Evolutionary conservation across 1,284 basidiomycete genomes (phyloP).

Genomic region (Melampsora americana): DNA sequence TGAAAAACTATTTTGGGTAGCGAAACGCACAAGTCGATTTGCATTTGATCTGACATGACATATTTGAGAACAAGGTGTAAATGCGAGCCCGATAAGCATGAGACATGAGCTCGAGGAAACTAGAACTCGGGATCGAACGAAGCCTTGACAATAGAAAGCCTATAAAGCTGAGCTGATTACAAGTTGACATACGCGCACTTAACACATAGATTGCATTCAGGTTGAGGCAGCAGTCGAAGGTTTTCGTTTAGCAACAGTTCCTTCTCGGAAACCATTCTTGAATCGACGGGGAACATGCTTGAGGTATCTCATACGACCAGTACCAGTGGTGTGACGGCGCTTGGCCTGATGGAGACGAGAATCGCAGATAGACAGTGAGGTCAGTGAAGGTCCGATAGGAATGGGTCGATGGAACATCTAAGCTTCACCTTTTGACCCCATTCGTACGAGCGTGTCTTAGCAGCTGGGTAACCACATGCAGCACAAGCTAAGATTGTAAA

Average conservation of each 20-base stretch:
- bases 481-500: constrained; percentile 68
- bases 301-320: constrained; percentile 92
- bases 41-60: too few relatives aligned
- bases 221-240: constrained; percentile 5
- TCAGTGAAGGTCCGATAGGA: neutral
- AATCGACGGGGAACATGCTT: constrained; percentile 82
- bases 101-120: too few relatives aligned
- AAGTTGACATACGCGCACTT: neutral
- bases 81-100: too few relatives aligned
- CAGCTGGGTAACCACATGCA: constrained; percentile 92
- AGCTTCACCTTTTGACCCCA: constrained; percentile 85
- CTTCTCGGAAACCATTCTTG: constrained; percentile 83
- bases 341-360: constrained; percentile 17
- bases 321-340: constrained; percentile 63
- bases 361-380: neutral
- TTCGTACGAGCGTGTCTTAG: constrained; percentile 92
- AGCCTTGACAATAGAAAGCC: neutral
- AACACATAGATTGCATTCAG: constrained; percentile 3
- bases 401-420: neutral
- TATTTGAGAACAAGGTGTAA: too few relatives aligned
- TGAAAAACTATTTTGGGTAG: too few relatives aligned
- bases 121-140: too few relatives aligned
- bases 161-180: neutral
- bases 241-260: constrained; percentile 37
- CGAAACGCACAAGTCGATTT: too few relatives aligned